These are phyloP conservation scores for Aphanomyces astaci DNA, from an alignment of 352 stramenopile species.

Conservation along the genomic window DNA sequence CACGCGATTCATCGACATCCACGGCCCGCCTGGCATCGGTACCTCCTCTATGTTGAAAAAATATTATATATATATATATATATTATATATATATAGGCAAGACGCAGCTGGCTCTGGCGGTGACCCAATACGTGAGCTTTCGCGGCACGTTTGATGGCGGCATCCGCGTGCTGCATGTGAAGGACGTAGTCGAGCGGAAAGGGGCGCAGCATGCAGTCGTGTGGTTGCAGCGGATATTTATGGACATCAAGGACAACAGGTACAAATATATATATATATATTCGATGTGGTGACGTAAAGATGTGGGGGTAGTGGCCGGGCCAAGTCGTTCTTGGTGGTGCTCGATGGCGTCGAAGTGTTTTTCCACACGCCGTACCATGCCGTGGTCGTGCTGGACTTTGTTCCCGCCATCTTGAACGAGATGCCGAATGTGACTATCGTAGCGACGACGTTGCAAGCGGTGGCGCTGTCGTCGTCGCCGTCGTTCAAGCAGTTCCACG, in stretches of 20 bases:
- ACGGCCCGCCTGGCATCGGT: slow-evolving; percentile 1
- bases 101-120: slow-evolving; percentile 11
- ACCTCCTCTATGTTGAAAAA: not conserved
- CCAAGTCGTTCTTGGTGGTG: not conserved
- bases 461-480: not conserved
- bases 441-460: not conserved
- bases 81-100: not conserved
- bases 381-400: not conserved
- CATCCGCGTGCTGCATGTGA: slow-evolving; percentile 5
- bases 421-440: slow-evolving; percentile 1
- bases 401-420: not conserved
- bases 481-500: not conserved
- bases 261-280: too few species aligned
- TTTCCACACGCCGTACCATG: not conserved
- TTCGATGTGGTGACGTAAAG: too few species aligned
- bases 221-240: not conserved
- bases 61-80: not conserved
- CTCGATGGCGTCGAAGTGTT: not conserved
- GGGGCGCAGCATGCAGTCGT: not conserved
- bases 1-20: slow-evolving; percentile 5
- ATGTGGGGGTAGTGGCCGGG: not conserved
- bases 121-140: slow-evolving; percentile 11
- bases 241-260: not conserved
- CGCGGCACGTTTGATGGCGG: slow-evolving; percentile 11
- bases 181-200: slow-evolving; percentile 1